These are phyloP conservation scores for Lotmaria passim DNA, from an alignment of 208 protist genomes.

Conservation along the genomic window DNA sequence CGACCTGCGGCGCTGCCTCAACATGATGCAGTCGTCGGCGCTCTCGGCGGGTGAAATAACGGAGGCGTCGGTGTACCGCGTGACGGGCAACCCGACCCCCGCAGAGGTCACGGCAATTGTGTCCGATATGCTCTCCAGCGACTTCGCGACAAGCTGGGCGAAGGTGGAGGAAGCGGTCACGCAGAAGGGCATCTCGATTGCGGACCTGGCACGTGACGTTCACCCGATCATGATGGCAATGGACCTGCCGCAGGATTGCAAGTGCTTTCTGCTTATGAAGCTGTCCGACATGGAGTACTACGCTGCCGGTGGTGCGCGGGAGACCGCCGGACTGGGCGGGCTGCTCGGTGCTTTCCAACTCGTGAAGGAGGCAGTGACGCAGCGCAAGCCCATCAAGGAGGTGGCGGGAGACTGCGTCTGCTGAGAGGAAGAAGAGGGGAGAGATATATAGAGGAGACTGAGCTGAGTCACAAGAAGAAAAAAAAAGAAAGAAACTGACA, in stretches of 20 bases:
- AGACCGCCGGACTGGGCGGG: slow-evolving; percentile 61
- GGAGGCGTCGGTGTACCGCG: slow-evolving; percentile 79
- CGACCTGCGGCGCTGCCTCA: slow-evolving; percentile 98
- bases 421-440: not conserved
- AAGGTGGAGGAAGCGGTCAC: slow-evolving; percentile 53
- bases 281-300: slow-evolving; percentile 85
- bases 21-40: slow-evolving; percentile 95
- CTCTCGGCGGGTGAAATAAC: slow-evolving; percentile 76
- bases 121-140: slow-evolving; percentile 68
- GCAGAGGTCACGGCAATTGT: slow-evolving; percentile 76
- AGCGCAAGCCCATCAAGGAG: slow-evolving; percentile 65
- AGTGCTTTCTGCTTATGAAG: slow-evolving; percentile 83
- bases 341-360: slow-evolving; percentile 85
- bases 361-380: slow-evolving; percentile 83
- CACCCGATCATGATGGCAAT: slow-evolving; percentile 85
- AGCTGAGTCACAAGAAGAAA: not conserved
- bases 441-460: not conserved
- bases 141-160: slow-evolving; percentile 67
- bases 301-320: slow-evolving; percentile 67
- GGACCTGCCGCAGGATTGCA: slow-evolving; percentile 84
- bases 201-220: slow-evolving; percentile 77
- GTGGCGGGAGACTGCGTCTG: slow-evolving; percentile 33
- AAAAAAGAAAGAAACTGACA: not conserved
- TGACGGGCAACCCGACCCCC: slow-evolving; percentile 87
- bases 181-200: slow-evolving; percentile 72